phyloP scores from a whole-genome alignment of 371 early-diverging fungal genomes.

The Amoeboaphelidium protococcarum region DNA sequence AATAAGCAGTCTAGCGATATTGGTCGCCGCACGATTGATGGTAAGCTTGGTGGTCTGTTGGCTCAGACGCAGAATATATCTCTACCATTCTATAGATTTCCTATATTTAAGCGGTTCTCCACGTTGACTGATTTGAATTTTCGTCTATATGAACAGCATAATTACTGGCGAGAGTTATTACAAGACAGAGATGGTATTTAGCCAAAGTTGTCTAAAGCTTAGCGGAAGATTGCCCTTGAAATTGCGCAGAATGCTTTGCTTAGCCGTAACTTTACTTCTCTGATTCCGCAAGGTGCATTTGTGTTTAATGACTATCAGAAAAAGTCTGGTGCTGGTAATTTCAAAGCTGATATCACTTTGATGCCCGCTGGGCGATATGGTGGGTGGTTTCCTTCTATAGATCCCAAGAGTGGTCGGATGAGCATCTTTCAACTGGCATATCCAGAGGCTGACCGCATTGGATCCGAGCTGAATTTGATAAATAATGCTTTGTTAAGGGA shows the following conservation, averaged over 20 bases:
- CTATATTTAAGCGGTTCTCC: background rate
- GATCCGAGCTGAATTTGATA: background rate
- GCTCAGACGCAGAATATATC: too few relatives aligned
- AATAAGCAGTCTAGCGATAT: too few relatives aligned
- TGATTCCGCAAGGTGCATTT: background rate
- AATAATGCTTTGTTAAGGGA: too few relatives aligned
- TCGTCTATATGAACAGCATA: background rate
- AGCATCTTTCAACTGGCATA: background rate
- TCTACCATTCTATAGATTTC: too few relatives aligned
- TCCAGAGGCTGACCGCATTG: background rate
- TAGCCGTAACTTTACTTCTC: background rate
- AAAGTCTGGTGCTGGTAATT: background rate
- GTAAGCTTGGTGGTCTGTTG: too few relatives aligned
- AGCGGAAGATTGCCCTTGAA: background rate
- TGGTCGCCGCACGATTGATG: too few relatives aligned
- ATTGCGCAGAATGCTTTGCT: background rate
- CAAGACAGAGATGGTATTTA: background rate
- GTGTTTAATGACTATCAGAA: background rate
- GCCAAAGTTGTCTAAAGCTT: background rate
- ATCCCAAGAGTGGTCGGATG: too few relatives aligned
- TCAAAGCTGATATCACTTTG: background rate
- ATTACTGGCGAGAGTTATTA: background rate
- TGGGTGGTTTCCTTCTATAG: background rate
- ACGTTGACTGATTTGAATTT: background rate
- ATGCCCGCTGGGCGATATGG: background rate